Base-by-base conservation (phyloP, 192 early-diverging fungal species). In the Radiomyces spectabilis region DNA sequence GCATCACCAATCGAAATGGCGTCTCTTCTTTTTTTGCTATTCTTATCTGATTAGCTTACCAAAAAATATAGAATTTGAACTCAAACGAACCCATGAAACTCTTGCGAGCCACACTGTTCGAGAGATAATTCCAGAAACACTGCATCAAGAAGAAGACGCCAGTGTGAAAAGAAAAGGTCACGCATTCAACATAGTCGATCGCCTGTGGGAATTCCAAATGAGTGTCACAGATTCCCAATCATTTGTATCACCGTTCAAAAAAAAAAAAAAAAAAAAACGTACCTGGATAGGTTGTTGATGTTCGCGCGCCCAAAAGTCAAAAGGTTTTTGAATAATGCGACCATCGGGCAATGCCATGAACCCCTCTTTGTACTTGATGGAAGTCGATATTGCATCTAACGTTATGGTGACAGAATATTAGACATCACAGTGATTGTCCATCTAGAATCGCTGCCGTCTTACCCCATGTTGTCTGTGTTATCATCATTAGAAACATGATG, bases 71-170 rank as follows among this genome's bases (percentile, higher is more conserved):
- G 38, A 66, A 61, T 41, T 51, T 71, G 32, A 75, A 75, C 55
- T 75, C 73, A 32, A 46, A 72, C 21, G 69, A 72, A 33, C 35
- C 53, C 69, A 75, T 68, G 41, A 75, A 75, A 4, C 46, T 53
- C 7, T 61, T 54, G 24, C 72, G 71, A 27, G 66, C 69, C 9
- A 75, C 50, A 31, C 47, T 49, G 22, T 69, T 65, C 6, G 57
- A 62, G 29, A 75, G 53, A 53, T 75, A 75, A 41, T 72, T 67
- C 73, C 73, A 75, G 51, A 75, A 75, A n/a, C 65, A 68, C 57
- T 71, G 73, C 27, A 75, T 5, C 0, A 75, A 53, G 33, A 75
- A 71, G 45, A 75, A 61, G 5, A 63, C 44, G 10, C 69, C 55
- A 30, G 69, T 71, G 37, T 47, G 30, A 18, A 63, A 43, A 15